Evolutionary conservation across 768 basidiomycete species (phyloP).

Genomic region (Panaeolus cyanescens): DNA sequence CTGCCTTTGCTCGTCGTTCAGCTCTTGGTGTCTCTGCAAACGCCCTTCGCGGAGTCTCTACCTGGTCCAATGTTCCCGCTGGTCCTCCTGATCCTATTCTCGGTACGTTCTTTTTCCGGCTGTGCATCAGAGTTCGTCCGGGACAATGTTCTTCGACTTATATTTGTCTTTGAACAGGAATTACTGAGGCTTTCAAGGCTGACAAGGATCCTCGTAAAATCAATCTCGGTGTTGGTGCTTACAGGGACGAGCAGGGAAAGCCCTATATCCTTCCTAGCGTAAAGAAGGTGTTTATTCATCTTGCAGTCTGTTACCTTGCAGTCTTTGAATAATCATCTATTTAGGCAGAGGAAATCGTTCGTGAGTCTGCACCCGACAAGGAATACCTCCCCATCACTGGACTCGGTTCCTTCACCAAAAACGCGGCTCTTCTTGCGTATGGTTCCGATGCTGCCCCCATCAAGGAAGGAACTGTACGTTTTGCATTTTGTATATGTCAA

Average conservation of each 20-base stretch:
- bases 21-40: slow-evolving; percentile 35
- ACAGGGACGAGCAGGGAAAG: slow-evolving; percentile 92
- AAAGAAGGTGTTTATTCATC: slow-evolving; percentile 63
- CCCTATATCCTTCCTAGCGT: slow-evolving; percentile 92
- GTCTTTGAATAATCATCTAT: slow-evolving; percentile 4
- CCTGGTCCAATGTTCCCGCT: slow-evolving; percentile 81
- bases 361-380: slow-evolving; percentile 75
- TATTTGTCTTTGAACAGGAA: slow-evolving; percentile 44
- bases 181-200: slow-evolving; percentile 96
- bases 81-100: slow-evolving; percentile 95
- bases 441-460: slow-evolving; percentile 78
- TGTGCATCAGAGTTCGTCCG: neutral
- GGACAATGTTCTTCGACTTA: slow-evolving; percentile 1
- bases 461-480: slow-evolving; percentile 68
- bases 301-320: neutral
- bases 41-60: slow-evolving; percentile 56
- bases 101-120: slow-evolving; percentile 46
- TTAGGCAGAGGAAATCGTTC: slow-evolving; percentile 78
- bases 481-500: slow-evolving; percentile 5
- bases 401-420: slow-evolving; percentile 80
- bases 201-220: slow-evolving; percentile 92
- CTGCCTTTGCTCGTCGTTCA: slow-evolving; percentile 53
- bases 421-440: slow-evolving; percentile 89
- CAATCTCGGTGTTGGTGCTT: slow-evolving; percentile 97
- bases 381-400: slow-evolving; percentile 98